A percentile compares a stretch with the other conserved stretches of the same genome.
Conservation (phyloP, 257 asterid species). For the Coffea canephora region DNA sequence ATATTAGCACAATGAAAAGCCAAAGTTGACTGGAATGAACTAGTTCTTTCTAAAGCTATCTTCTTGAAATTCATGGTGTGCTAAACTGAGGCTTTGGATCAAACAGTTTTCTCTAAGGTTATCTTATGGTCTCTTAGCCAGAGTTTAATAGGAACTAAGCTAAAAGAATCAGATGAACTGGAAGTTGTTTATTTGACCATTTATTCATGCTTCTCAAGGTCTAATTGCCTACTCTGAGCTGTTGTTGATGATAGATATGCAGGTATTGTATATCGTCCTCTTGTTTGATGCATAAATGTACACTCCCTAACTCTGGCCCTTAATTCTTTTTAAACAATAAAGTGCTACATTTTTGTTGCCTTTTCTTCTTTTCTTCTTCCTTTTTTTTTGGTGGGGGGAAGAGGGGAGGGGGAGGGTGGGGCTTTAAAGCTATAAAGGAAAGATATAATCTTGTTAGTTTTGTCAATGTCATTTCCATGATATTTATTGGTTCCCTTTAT, state of each 20-base stretch:
- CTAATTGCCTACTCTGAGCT: not conserved
- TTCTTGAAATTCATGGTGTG: not conserved
- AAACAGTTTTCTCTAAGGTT: not conserved
- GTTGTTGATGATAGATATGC: not conserved
- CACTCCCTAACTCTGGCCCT: not conserved
- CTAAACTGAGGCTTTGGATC: not conserved
- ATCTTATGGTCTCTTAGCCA: not conserved
- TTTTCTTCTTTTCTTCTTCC: not conserved
- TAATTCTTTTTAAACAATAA: not conserved
- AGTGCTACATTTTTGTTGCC: not conserved
- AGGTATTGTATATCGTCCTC: not conserved
- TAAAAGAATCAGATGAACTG: not conserved
- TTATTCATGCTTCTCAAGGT: not conserved
- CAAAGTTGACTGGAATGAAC: not conserved
- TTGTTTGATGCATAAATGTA: not conserved
- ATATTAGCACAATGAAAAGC: not conserved
- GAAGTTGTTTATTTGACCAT: not conserved
- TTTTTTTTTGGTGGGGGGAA: no score
- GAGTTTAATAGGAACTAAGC: not conserved
- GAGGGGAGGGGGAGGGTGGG: no score
- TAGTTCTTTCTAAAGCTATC: not conserved
- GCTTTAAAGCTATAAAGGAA: not conserved
- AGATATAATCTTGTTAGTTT: not conserved
- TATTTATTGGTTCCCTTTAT: not conserved
- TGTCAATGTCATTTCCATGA: not conserved